Conservation (phyloP, 176 grass and related monocot species). For the Zea luxurians region DNA sequence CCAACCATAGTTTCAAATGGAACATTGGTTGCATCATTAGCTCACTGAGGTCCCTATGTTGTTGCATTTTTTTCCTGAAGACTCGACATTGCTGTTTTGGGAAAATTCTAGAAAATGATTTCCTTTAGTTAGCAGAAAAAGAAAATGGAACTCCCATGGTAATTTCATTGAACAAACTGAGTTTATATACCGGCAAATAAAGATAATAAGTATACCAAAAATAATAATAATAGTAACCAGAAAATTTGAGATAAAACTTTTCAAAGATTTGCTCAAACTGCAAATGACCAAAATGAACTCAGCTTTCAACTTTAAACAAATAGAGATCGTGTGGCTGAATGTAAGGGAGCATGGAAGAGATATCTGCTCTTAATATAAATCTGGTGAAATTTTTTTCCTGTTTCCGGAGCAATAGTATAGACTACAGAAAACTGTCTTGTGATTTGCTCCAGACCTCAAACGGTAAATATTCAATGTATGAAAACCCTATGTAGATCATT, state of each 20-base stretch:
- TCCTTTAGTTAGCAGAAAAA: not conserved
- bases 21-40: conserved; percentile 1
- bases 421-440: not conserved
- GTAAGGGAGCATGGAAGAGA: not conserved
- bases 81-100: not conserved
- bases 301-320: not conserved
- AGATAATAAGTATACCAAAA: not conserved
- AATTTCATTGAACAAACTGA: not conserved
- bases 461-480: not conserved
- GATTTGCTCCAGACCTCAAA: conserved; percentile 23
- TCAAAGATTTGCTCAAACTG: not conserved
- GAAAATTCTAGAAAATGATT: not conserved
- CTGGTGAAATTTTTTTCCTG: not conserved
- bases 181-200: not conserved
- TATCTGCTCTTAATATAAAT: not conserved
- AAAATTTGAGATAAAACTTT: not conserved
- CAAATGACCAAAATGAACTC: not conserved
- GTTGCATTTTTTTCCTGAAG: not conserved
- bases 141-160: not conserved
- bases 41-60: not conserved
- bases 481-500: not conserved
- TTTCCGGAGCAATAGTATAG: conserved; percentile 26
- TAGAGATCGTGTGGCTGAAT: not conserved
- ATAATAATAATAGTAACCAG: not conserved
- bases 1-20: not conserved